Evolutionary conservation across 2,329 filamentous ascomycete genomes (phyloP).

Genomic region (Thielaviopsis populi): DNA sequence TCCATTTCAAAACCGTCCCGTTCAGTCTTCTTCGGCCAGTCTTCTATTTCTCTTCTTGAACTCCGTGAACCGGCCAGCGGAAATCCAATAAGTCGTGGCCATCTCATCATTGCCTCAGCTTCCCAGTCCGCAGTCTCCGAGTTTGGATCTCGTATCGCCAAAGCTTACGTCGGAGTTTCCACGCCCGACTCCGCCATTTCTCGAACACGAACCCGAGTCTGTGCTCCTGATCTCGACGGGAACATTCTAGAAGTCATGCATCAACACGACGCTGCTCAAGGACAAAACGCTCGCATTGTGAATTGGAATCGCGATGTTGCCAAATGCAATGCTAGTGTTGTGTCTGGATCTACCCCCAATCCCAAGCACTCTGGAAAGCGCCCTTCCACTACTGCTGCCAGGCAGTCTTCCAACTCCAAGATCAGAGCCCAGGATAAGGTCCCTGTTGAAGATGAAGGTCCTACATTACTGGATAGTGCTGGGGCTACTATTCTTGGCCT

Average conservation of each 20-base stretch:
- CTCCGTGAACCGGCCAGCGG: neutral
- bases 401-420: neutral
- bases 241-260: constrained; percentile 72
- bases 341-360: constrained; percentile 7
- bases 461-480: constrained; percentile 11
- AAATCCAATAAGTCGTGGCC: constrained; percentile 6
- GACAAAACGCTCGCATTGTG: constrained; percentile 30
- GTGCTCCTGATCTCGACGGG: constrained; percentile 55
- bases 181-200: constrained; percentile 3
- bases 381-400: neutral
- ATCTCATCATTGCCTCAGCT: constrained; percentile 4
- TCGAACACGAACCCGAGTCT: constrained; percentile 36
- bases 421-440: neutral
- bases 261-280: constrained; percentile 25
- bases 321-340: constrained; percentile 17
- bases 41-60: constrained; percentile 8
- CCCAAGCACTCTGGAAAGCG: constrained; percentile 7
- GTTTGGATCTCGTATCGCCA: neutral
- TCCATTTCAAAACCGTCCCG: neutral
- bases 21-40: constrained; percentile 7
- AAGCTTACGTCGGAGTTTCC: neutral
- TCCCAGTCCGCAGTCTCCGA: constrained; percentile 7
- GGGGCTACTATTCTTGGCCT: constrained; percentile 16
- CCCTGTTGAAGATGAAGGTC: constrained; percentile 8
- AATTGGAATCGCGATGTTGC: constrained; percentile 36